A percentile compares a stretch with the other conserved stretches of the same genome.
Conservation (phyloP, 805 yeast species). For the Danielia oregonensis region DNA sequence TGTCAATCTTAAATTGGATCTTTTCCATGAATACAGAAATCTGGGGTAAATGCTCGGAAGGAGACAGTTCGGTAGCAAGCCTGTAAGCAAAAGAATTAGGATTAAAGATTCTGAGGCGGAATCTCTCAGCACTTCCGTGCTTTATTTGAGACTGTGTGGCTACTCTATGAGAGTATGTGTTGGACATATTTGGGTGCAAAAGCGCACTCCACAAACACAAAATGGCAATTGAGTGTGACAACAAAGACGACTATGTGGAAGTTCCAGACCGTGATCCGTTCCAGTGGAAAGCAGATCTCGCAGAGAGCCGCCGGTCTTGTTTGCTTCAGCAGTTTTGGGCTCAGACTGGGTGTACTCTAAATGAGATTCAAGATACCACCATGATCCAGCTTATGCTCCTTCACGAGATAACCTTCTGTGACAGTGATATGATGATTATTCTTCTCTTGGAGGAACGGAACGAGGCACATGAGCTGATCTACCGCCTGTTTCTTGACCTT, state of each 20-base stretch:
- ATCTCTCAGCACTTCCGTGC: conserved; percentile 2
- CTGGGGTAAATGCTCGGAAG: not conserved
- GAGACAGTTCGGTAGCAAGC: not conserved
- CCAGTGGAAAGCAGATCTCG: conserved; percentile 6
- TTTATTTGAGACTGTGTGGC: conserved; percentile 5
- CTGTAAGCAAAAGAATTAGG: conserved; percentile 1
- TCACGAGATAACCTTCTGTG: conserved; percentile 6
- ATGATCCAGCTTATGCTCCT: conserved; percentile 10
- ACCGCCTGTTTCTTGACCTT: conserved; percentile 5
- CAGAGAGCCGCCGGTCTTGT: conserved; percentile 7
- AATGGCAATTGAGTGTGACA: conserved; percentile 12
- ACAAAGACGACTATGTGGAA: conserved; percentile 1
- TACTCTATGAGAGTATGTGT: conserved; percentile 2
- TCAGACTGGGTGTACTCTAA: conserved; percentile 3
- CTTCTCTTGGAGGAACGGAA: conserved; percentile 4
- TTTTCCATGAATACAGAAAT: not conserved
- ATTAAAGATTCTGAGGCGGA: conserved; percentile 3
- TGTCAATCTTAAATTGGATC: not conserved
- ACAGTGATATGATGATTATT: conserved; percentile 10
- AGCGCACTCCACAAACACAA: not conserved
- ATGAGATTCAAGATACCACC: conserved; percentile 12
- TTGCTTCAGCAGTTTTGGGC: conserved; percentile 5
- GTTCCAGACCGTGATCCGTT: conserved; percentile 6
- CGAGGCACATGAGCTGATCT: conserved; percentile 7
- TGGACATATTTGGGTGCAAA: too few species aligned